Percentiles rank a stretch among this genome's conserved stretches.
phyloP scores from a whole-genome alignment of 2,329 filamentous ascomycete genomes.

The Polychaeton citri region DNA sequence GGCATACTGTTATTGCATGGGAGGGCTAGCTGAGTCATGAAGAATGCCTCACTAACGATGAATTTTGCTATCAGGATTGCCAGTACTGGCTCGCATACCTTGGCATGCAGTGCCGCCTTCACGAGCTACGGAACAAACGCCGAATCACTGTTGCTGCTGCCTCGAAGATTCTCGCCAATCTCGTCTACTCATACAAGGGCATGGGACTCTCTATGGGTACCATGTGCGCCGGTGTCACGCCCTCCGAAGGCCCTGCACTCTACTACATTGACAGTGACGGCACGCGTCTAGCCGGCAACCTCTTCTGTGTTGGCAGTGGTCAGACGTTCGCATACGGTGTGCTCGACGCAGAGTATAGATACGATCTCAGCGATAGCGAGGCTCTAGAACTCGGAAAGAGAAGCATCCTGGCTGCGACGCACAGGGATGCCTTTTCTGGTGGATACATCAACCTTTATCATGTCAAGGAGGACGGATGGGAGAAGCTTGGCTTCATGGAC shows the following conservation, averaged over 20 bases:
- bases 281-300: slow-evolving; percentile 79
- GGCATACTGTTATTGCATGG: no score
- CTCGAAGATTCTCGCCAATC: slow-evolving; percentile 95
- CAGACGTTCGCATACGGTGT: slow-evolving; percentile 99
- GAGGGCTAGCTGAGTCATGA: no score
- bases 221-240: slow-evolving; percentile 95
- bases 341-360: slow-evolving; percentile 86
- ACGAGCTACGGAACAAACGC: slow-evolving; percentile 98
- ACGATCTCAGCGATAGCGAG: slow-evolving; percentile 75
- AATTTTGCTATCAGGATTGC: no score
- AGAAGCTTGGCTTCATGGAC: slow-evolving; percentile 95
- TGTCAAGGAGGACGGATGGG: slow-evolving; percentile 97
- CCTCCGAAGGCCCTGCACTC: slow-evolving; percentile 87
- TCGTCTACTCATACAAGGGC: slow-evolving; percentile 97
- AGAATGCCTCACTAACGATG: no score
- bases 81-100: slow-evolving; percentile 99
- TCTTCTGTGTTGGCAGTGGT: slow-evolving; percentile 96
- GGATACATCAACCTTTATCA: slow-evolving; percentile 98
- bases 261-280: slow-evolving; percentile 99
- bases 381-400: slow-evolving; percentile 81
- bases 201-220: slow-evolving; percentile 99
- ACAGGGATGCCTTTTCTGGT: slow-evolving; percentile 96
- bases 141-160: slow-evolving; percentile 95
- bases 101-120: slow-evolving; percentile 96
- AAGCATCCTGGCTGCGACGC: slow-evolving; percentile 90